A percentile compares a stretch with the other conserved stretches of the same genome.
Evolutionary conservation across 1,284 basidiomycete species (phyloP).

Genomic region (Fomitopsis pinicola): DNA sequence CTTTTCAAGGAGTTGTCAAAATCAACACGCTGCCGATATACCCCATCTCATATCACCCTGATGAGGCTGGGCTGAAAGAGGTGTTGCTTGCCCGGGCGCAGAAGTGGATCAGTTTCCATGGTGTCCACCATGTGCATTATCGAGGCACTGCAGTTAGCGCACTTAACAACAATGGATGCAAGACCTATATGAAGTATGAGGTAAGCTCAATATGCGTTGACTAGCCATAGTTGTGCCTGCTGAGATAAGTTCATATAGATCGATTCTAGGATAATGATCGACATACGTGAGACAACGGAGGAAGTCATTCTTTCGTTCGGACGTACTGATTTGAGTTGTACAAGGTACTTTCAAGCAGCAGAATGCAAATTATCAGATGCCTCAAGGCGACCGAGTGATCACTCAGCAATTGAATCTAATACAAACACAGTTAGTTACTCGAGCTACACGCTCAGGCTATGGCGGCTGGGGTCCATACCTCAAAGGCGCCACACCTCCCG

Average conservation of each 20-base stretch:
- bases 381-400: background rate
- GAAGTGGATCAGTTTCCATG: slow-evolving; percentile 46
- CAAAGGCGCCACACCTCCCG: no score
- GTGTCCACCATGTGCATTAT: slow-evolving; percentile 53
- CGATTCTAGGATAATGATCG: slow-evolving; percentile 47
- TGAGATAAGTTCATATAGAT: slow-evolving; percentile 10
- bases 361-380: background rate
- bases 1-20: slow-evolving; percentile 34
- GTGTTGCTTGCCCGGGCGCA: slow-evolving; percentile 40
- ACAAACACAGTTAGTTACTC: no score
- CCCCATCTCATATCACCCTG: slow-evolving; percentile 45
- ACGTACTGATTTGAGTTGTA: no score
- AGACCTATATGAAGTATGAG: no score
- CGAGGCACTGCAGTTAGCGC: slow-evolving; percentile 26
- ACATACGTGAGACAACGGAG: slow-evolving; percentile 32
- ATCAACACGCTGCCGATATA: slow-evolving; percentile 47
- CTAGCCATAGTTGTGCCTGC: slow-evolving; percentile 19
- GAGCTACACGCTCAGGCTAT: no score
- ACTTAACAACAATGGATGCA: no score
- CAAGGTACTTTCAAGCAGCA: background rate
- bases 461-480: no score
- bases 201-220: slow-evolving; percentile 13
- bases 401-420: no score
- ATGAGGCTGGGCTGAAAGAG: slow-evolving; percentile 32
- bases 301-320: no score